phyloP scores from a whole-genome alignment of 2,329 filamentous ascomycete genomes.

The Aspergillus ibericus region DNA sequence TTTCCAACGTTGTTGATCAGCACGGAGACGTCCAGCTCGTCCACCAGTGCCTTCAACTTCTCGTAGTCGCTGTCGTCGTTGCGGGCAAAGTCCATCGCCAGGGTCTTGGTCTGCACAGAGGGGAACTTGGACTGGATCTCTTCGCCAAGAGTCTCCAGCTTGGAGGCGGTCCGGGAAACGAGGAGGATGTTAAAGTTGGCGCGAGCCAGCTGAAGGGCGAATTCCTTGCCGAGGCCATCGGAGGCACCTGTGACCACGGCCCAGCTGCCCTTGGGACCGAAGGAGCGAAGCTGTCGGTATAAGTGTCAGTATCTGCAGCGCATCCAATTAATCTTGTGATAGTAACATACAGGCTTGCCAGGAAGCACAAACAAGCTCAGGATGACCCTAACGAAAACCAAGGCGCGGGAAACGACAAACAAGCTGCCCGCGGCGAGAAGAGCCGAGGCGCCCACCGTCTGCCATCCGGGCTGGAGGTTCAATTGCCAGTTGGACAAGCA shows the following conservation, averaged over 20 bases:
- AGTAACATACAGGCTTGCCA: slow-evolving; percentile 47
- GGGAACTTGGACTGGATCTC: slow-evolving; percentile 72
- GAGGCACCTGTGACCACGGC: slow-evolving; percentile 92
- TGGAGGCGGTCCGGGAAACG: slow-evolving; percentile 91
- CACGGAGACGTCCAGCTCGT: slow-evolving; percentile 77
- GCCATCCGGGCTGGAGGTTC: slow-evolving; percentile 37
- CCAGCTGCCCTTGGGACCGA: slow-evolving; percentile 90
- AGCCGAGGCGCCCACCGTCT: slow-evolving; percentile 35
- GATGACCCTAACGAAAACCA: slow-evolving; percentile 62
- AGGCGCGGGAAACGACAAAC: slow-evolving; percentile 56
- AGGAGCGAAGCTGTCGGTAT: slow-evolving; percentile 70
- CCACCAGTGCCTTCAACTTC: slow-evolving; percentile 65
- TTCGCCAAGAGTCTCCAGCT: slow-evolving; percentile 73
- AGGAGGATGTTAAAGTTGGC: slow-evolving; percentile 95
- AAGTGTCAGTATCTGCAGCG: slow-evolving; percentile 15
- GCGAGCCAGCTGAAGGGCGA: slow-evolving; percentile 80
- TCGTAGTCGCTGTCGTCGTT: slow-evolving; percentile 80
- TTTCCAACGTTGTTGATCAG: slow-evolving; percentile 96
- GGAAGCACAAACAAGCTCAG: slow-evolving; percentile 68
- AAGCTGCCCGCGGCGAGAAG: slow-evolving; percentile 56
- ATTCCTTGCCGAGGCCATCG: slow-evolving; percentile 96
- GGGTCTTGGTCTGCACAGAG: slow-evolving; percentile 68
- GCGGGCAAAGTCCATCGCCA: slow-evolving; percentile 88
- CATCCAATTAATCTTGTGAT: neutral
- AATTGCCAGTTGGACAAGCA: slow-evolving; percentile 37